Base-by-base conservation (phyloP, 2,329 filamentous ascomycete species). In the Scleromitrula shiraiana region DNA sequence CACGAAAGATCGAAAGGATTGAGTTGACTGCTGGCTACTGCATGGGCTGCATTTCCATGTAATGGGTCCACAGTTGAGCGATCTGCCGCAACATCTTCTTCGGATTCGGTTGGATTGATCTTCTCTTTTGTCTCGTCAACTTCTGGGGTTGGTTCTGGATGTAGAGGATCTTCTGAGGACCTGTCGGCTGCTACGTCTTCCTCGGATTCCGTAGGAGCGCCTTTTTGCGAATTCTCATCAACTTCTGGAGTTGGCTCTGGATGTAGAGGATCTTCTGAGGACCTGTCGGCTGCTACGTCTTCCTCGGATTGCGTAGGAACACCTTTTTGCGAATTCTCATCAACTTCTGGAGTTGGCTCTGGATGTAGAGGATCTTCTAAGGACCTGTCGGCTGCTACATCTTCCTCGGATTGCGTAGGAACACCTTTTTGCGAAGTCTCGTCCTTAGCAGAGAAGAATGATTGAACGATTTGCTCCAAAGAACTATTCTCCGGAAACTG, bases 1-100 rank as follows among this genome's bases (percentile, higher is more conserved):
- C 82, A 88, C 45, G 70, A 70, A 9, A 65, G 58, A 50, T 76
- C 72, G 73, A 73, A 78, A 1, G 66, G 59, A 19, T 5, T 10
- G 35, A 8, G 2, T 19, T 19, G 15, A 12, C 22, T 59, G 56
- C 12, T 51, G 29, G 49, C 50, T 62, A 63, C 41, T 53, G 58
- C 41, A 53, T 55, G 20, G 52, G 50, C 24, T 43, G n/a, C n/a
- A n/a, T n/a, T n/a, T n/a, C n/a, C n/a, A n/a, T 41, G 35, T 15
- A 57, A 32, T 23, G 53, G 54, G 23, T 56, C 55, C 10, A 49
- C 51, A 4, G 50, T 36, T 22, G 57, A 57, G 22, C 55, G 54
- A 40, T 62, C 59, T 29, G 58, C 60, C 19, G 50, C 54, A n/a
- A 60, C 51, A 39, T 59, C 59, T 46, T 57, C 59, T 44, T 61